Percentiles rank a stretch among this genome's conserved stretches.
These are phyloP conservation scores for Pythium biforme DNA, from an alignment of 352 stramenopile genomes.

Conservation along the genomic window DNA sequence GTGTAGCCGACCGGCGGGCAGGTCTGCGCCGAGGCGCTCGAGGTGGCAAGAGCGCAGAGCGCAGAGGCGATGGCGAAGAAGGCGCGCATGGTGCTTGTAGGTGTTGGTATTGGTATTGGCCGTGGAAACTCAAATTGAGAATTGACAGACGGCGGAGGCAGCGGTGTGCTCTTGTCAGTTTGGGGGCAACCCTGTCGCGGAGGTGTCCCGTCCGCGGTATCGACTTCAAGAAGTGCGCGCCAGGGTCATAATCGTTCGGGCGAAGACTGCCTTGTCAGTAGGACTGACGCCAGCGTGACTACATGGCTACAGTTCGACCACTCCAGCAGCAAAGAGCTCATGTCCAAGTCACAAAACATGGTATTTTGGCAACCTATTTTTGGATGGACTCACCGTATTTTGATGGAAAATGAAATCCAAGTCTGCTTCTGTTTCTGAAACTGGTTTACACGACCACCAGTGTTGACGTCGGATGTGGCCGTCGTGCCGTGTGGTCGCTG, in stretches of 20 bases:
- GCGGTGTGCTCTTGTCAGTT: not conserved
- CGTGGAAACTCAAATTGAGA: conserved; percentile 8
- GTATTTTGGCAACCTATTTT: not conserved
- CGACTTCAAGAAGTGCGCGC: not conserved
- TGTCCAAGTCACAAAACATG: not conserved
- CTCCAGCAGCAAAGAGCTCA: not conserved
- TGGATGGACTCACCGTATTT: too few relatives aligned
- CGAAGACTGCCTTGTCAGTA: not conserved
- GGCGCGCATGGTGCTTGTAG: conserved; percentile 1
- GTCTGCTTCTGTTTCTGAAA: not conserved
- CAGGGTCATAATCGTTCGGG: not conserved
- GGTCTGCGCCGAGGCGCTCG: conserved; percentile 9
- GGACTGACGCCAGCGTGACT: not conserved
- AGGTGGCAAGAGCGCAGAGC: conserved; percentile 15
- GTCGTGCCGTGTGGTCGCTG: not conserved
- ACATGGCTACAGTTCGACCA: conserved; percentile 1
- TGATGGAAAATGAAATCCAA: too few relatives aligned
- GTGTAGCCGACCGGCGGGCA: conserved; percentile 16
- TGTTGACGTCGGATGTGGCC: conserved; percentile 1
- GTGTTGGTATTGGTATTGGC: not conserved
- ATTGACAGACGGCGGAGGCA: conserved; percentile 2
- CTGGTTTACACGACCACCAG: not conserved
- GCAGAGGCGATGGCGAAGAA: conserved; percentile 14
- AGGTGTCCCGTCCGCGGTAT: not conserved
- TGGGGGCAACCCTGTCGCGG: too few relatives aligned